Evolutionary conservation across 768 basidiomycete genomes (phyloP), one percentile per base, ranked within the genome.

Genomic region (Tylopilus rubrobrunneus): DNA sequence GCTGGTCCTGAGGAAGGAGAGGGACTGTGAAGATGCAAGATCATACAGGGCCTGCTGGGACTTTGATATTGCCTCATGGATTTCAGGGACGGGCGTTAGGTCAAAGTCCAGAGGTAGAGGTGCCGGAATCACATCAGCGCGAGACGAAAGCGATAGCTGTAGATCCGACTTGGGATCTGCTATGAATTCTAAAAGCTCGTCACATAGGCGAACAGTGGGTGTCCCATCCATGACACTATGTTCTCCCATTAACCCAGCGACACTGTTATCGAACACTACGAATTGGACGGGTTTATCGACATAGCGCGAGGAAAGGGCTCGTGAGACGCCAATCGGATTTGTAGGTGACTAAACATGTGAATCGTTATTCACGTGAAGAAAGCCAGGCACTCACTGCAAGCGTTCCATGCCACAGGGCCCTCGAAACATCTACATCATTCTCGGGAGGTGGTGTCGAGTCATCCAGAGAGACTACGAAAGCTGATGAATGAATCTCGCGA

Each of bases 151-250:
- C 14, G 74, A 51, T 11, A 73, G 36, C 25, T 85, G 84, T 43
- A 84, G 78, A 62, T 90, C 85, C 56, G 90, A 92, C n/a, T 71
- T 57, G 19, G 79, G 79, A 57, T 78, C 69, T 21, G 81, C 76
- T 27, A 92, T 70, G 64, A 76, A 76, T 53, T 77, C 77, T 57
- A 92, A 76, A 36, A 91, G 73, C 19, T 83, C 78, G 62, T 92
- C 86, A 60, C 83, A 86, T 60, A 91, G 67, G 23, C 89, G 79
- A 25, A 80, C 83, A 15, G 83, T 87, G 5, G 91, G 91, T 15
- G 91, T 92, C 34, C 91, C 91, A 62, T 93, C 91, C 91, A 93
- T 93, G 54, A 89, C 76, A 17, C 88, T 90, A 67, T 93, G 95
- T 69, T 98, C 95, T 44, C 95, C 95, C 81, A 96, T 88, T 62